These are phyloP conservation scores for Boletus reticulatus DNA, from an alignment of 768 basidiomycete species.

Conservation along the genomic window DNA sequence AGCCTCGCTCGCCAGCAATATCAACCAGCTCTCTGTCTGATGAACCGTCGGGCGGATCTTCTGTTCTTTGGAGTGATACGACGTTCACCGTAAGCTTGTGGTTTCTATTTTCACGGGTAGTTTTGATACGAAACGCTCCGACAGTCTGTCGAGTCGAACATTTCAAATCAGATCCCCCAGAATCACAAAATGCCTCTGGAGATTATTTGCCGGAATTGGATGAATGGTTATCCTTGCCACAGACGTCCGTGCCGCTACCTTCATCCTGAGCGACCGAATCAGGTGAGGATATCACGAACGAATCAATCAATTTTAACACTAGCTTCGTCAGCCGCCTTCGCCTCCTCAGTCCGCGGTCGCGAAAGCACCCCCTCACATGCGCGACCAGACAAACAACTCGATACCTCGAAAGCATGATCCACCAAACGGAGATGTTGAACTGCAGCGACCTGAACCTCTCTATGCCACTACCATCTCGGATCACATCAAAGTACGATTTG, in stretches of 20 bases:
- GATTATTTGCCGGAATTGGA: constrained; percentile 14
- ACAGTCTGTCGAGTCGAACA: constrained; percentile 20
- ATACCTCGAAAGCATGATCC: neutral
- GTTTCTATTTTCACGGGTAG: neutral
- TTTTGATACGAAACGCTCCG: neutral
- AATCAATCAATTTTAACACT: neutral
- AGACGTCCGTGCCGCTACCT: neutral
- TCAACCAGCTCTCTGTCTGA: constrained; percentile 15
- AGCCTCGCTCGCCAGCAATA: constrained; percentile 13
- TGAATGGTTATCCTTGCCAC: neutral
- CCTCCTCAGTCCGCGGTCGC: neutral
- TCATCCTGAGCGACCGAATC: constrained; percentile 6
- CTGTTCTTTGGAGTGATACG: constrained; percentile 12
- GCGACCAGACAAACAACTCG: neutral
- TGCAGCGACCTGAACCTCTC: constrained; percentile 14
- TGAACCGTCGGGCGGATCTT: constrained; percentile 15
- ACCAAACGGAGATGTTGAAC: neutral
- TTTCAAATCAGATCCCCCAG: neutral
- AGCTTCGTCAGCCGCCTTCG: neutral
- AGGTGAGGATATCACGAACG: constrained; percentile 7
- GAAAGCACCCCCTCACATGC: neutral
- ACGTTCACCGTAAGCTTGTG: constrained; percentile 17
- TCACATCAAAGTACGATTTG: constrained; percentile 54
- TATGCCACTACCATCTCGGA: constrained; percentile 44
- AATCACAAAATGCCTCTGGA: neutral